Base-by-base conservation (phyloP, 2,329 filamentous ascomycete species). In the Cordyceps cateniannulata region DNA sequence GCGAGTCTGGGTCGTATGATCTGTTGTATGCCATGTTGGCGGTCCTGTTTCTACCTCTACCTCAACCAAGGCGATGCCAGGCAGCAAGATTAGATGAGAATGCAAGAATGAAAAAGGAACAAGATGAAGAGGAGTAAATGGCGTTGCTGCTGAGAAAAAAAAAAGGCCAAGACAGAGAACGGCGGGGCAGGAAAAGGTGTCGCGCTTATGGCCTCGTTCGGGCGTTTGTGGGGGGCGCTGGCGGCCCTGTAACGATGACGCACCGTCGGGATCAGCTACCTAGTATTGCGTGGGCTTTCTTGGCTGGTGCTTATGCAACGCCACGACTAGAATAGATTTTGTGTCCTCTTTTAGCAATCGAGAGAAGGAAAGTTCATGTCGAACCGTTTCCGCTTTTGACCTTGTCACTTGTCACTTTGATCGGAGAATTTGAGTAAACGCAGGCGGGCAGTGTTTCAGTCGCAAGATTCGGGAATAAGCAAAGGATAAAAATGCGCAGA, bases 1-100 rank as follows among this genome's bases (percentile, higher is more conserved):
- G 85, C 72, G 92, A 90, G 79, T 99, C 93, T 38, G 93, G 93
- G 75, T 99, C 96, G 79, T 92, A 95, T 60, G 88, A 85, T 74
- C 86, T 87, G 77, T 96, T 96, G 82, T 98, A 98, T 61, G 93
- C 93, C 93, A 98, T 98, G 63, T 72, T 75, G 65, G 62, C 40
- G 25, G 27, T 16, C 5, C 48, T 56, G 8, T n/a, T 51, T n/a
- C n/a, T 25, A 35, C 32, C 45, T 38, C 54, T 24, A 24, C 40
- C 18, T 4, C 25, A n/a, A n/a, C n/a, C n/a, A n/a, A n/a, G n/a
- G 40, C 40, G 40, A 45, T 14, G 20, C 20, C 16, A 40, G 22
- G 18, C 40, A 20, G n/a, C 16, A 42, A n/a, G 3, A 42, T 18
- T 42, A 5, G 38, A 42, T 42, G 16, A 18, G 38, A 42, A 35